Evolutionary conservation across 2,329 filamentous ascomycete species (phyloP).

Genomic region (Myriosclerotinia duriaeana): DNA sequence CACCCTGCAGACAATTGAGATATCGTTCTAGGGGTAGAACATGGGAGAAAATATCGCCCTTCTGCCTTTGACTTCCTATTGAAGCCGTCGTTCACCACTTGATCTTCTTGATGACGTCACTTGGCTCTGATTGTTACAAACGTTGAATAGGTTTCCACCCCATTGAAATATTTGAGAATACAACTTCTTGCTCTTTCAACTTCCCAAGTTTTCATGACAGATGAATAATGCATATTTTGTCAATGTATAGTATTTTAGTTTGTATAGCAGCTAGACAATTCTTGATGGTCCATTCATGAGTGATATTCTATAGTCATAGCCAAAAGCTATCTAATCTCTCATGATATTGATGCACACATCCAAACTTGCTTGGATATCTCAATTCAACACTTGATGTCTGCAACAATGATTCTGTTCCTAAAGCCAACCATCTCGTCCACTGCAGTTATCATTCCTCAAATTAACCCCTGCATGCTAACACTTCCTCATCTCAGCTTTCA

Average conservation of each 20-base stretch:
- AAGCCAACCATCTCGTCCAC: too few species aligned
- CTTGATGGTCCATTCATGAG: background rate
- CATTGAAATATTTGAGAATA: background rate
- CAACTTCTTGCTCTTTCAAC: background rate
- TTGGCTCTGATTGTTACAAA: background rate
- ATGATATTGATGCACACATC: background rate
- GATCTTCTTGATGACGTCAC: background rate
- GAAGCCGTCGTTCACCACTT: background rate
- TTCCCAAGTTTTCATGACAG: background rate
- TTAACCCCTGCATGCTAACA: background rate
- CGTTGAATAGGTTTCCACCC: background rate
- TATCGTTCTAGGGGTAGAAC: too few species aligned
- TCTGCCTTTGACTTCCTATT: too few species aligned
- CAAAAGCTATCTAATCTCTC: background rate
- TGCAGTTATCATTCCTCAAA: too few species aligned
- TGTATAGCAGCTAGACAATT: background rate
- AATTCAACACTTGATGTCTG: background rate
- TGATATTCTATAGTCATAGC: background rate
- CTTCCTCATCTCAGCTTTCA: background rate
- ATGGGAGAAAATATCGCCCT: too few species aligned
- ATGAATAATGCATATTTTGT: background rate
- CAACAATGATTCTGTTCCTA: background rate
- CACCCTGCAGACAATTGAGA: too few species aligned
- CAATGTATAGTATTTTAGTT: background rate
- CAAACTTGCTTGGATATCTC: background rate